phyloP scores from a whole-genome alignment of 768 basidiomycete species.

The Pulveroboletus frians region DNA sequence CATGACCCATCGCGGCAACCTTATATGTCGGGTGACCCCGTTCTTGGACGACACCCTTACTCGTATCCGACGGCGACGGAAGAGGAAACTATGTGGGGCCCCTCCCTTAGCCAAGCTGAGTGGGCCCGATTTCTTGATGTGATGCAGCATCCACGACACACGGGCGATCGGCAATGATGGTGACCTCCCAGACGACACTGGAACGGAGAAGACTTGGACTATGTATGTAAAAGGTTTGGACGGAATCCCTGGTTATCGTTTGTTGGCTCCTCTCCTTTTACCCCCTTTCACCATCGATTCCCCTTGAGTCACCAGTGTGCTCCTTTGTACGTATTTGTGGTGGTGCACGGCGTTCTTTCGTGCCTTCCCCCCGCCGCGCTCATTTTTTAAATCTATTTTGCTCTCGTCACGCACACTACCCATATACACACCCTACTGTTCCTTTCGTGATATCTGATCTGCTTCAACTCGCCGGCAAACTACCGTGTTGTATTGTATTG shows the following conservation, averaged over 20 bases:
- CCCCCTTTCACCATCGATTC: not conserved
- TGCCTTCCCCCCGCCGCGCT: not conserved
- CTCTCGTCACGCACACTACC: conserved; percentile 16
- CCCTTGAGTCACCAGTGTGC: conserved; percentile 15
- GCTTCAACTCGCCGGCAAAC: conserved; percentile 10
- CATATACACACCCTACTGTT: conserved; percentile 17
- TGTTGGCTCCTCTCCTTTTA: conserved; percentile 4
- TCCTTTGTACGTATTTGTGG: conserved; percentile 23
- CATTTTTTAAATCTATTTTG: conserved; percentile 9
- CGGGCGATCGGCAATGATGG: conserved; percentile 25
- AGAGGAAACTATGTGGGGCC: conserved; percentile 68
- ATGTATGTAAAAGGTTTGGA: conserved; percentile 30
- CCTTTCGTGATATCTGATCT: conserved; percentile 7
- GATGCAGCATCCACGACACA: conserved; percentile 44
- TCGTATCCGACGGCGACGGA: conserved; percentile 46
- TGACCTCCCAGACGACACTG: conserved; percentile 6
- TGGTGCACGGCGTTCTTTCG: conserved; percentile 15
- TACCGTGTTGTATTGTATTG: conserved; percentile 23
- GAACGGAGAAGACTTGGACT: conserved; percentile 14
- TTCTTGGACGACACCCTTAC: conserved; percentile 23
- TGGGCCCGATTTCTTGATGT: conserved; percentile 66
- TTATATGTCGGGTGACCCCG: conserved; percentile 22
- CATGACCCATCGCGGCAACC: conserved; percentile 23
- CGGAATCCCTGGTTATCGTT: conserved; percentile 23
- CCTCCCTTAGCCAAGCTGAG: conserved; percentile 71